Evolutionary conservation across 2,329 filamentous ascomycete species (phyloP).

Genomic region (Ceratocystis eucalypticola): DNA sequence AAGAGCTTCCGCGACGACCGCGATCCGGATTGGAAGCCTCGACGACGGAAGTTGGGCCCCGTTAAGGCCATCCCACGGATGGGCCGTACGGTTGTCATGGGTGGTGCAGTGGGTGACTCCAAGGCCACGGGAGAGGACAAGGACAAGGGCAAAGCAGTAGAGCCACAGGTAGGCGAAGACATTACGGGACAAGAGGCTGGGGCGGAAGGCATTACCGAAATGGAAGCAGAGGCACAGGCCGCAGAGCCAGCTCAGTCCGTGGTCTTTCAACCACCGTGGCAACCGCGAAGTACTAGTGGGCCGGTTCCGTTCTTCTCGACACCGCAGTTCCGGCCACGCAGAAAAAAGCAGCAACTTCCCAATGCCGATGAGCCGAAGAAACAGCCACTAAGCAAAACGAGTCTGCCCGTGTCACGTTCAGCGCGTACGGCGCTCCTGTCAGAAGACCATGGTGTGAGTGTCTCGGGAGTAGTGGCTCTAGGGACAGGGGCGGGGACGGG

Average conservation of each 20-base stretch:
- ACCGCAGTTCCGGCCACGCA: constrained; percentile 15
- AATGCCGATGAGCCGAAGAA: background rate
- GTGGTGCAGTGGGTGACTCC: background rate
- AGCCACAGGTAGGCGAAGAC: background rate
- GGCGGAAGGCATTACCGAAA: too few species aligned
- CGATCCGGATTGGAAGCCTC: constrained; percentile 28
- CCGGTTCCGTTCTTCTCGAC: constrained; percentile 16
- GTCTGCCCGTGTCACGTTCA: constrained; percentile 14
- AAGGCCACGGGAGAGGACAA: background rate
- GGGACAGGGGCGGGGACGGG: background rate
- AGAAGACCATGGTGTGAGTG: constrained; percentile 17
- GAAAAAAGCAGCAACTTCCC: constrained; percentile 15
- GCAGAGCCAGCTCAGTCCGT: constrained; percentile 23
- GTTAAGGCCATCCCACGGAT: background rate
- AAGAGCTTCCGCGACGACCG: constrained; percentile 31
- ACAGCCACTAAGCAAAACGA: constrained; percentile 8
- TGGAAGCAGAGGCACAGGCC: background rate
- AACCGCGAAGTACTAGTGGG: background rate
- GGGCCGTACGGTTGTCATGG: background rate
- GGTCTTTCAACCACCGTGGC: constrained; percentile 25
- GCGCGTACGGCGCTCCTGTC: constrained; percentile 16
- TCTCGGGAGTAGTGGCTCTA: background rate
- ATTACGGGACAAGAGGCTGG: background rate
- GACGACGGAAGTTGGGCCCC: constrained; percentile 15
- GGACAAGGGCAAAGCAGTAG: background rate